phyloP scores from a whole-genome alignment of 257 asterid species.

The Lithospermum erythrorhizon region DNA sequence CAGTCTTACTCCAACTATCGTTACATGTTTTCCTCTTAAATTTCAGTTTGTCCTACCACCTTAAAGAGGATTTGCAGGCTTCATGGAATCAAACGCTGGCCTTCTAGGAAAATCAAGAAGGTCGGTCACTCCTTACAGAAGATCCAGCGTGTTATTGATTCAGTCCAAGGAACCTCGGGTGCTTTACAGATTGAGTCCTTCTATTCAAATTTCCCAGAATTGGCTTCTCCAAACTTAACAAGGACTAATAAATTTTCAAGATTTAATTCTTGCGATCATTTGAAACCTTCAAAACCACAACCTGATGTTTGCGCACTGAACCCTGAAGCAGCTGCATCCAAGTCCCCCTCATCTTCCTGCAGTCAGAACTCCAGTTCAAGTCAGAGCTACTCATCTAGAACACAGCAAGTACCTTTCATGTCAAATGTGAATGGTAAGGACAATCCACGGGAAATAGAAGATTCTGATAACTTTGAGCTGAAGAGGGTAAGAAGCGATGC shows the following conservation, averaged over 20 bases:
- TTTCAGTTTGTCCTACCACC: constrained; percentile 86
- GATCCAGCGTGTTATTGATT: constrained; percentile 84
- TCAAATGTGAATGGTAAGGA: constrained; percentile 16
- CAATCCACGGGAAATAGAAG: constrained; percentile 22
- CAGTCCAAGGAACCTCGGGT: constrained; percentile 84
- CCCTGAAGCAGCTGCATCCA: constrained; percentile 28
- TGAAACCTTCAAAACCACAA: constrained; percentile 19
- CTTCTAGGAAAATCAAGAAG: constrained; percentile 86
- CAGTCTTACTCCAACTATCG: background rate
- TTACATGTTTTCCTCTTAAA: background rate
- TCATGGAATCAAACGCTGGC: constrained; percentile 92
- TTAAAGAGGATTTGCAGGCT: constrained; percentile 97
- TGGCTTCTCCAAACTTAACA: constrained; percentile 55
- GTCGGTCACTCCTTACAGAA: constrained; percentile 83
- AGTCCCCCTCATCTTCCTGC: constrained; percentile 57
- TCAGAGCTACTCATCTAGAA: constrained; percentile 49
- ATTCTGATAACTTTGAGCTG: constrained; percentile 14
- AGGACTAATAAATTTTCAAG: constrained; percentile 30
- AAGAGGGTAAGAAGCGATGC: constrained; percentile 54
- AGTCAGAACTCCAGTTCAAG: constrained; percentile 72
- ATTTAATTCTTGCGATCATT: constrained; percentile 17
- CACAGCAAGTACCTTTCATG: constrained; percentile 25
- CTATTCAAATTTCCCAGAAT: constrained; percentile 62
- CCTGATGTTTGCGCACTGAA: constrained; percentile 20
- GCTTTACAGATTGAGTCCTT: constrained; percentile 57